Evolutionary conservation across 257 asterid species (phyloP).

Genomic region (Capsicum chinense): DNA sequence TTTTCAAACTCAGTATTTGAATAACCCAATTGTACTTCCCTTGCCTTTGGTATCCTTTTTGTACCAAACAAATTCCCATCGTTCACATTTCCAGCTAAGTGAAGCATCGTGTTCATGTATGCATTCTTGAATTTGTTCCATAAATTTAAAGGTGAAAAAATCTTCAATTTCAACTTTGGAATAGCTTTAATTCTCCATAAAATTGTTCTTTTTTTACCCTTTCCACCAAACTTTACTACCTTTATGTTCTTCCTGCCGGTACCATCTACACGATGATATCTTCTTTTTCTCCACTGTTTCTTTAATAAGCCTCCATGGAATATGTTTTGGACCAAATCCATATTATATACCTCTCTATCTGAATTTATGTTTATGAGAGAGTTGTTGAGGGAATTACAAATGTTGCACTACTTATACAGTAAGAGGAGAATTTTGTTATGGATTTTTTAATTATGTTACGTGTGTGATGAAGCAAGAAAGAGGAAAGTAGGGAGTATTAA

Average conservation of each 20-base stretch:
- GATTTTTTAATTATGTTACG: neutral
- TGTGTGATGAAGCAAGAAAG: slow-evolving; percentile 18
- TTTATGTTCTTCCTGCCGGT: slow-evolving; percentile 21
- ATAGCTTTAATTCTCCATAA: slow-evolving; percentile 38
- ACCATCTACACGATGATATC: slow-evolving; percentile 35
- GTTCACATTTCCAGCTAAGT: slow-evolving; percentile 37
- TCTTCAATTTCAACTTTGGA: slow-evolving; percentile 37
- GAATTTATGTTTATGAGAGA: neutral
- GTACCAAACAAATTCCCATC: slow-evolving; percentile 27
- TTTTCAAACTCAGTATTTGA: slow-evolving; percentile 58
- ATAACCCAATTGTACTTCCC: slow-evolving; percentile 29
- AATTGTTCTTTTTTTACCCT: slow-evolving; percentile 22
- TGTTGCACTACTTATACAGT: neutral
- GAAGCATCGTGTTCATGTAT: slow-evolving; percentile 44
- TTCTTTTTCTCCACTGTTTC: slow-evolving; percentile 42
- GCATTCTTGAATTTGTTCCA: slow-evolving; percentile 47
- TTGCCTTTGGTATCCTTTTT: slow-evolving; percentile 33
- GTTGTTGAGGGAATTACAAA: neutral
- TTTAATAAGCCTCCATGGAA: slow-evolving; percentile 29
- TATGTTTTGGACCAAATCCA: slow-evolving; percentile 32
- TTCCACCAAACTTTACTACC: slow-evolving; percentile 44
- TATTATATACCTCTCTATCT: neutral
- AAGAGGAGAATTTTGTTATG: neutral
- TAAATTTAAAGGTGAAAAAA: slow-evolving; percentile 39
- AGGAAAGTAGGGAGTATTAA: neutral